Percentiles rank a stretch among this genome's conserved stretches.
phyloP scores from a whole-genome alignment of 352 stramenopile species.

The Phytophthora agathidicida region DNA sequence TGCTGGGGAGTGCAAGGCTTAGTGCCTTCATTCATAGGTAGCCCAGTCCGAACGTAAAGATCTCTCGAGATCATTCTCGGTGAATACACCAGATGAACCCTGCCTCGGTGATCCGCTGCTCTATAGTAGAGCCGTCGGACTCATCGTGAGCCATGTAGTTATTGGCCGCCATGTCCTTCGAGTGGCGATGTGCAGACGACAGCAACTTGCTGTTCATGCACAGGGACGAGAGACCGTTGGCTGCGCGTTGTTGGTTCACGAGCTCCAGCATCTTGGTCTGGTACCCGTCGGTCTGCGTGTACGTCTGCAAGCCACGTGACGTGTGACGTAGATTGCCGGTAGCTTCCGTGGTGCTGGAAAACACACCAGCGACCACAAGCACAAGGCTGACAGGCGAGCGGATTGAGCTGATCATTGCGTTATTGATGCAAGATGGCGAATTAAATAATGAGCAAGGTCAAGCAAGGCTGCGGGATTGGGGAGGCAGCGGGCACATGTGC shows the following conservation, averaged over 20 bases:
- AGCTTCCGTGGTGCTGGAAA: constrained; percentile 8
- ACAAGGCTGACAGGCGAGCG: constrained; percentile 13
- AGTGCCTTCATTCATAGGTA: too few species aligned
- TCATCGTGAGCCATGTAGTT: constrained; percentile 57
- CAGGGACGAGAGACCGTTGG: constrained; percentile 32
- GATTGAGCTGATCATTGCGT: constrained; percentile 11
- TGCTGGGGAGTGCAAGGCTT: too few species aligned
- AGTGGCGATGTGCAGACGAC: constrained; percentile 16
- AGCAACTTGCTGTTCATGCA: constrained; percentile 44
- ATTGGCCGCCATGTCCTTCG: constrained; percentile 42
- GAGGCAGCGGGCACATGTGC: constrained; percentile 2
- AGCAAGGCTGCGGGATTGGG: constrained; percentile 1
- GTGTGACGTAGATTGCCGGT: constrained; percentile 11
- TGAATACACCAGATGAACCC: constrained; percentile 57
- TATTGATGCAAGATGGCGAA: neutral
- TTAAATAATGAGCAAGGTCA: constrained; percentile 22
- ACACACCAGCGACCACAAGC: constrained; percentile 5
- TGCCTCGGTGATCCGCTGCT: constrained; percentile 41
- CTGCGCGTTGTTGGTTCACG: constrained; percentile 49
- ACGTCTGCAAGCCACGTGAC: constrained; percentile 21
- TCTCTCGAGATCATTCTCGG: too few species aligned
- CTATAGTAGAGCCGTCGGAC: constrained; percentile 45
- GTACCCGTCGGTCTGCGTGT: constrained; percentile 28
- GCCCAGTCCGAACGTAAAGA: too few species aligned
- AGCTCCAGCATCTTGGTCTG: constrained; percentile 24